Conservation (phyloP, 441 rosid genomes). For the Erodium texanum region DNA sequence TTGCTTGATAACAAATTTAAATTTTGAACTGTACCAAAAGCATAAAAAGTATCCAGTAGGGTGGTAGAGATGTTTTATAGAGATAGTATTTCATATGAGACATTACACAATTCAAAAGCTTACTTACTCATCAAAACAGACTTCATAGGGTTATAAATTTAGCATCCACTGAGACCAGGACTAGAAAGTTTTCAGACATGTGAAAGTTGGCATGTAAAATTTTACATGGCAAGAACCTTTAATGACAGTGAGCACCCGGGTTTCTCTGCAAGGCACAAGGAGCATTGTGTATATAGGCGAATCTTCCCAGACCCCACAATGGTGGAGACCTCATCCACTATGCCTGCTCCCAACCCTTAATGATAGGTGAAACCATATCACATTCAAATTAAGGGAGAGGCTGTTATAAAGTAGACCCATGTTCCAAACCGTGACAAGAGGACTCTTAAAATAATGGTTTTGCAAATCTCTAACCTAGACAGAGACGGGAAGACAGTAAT, state of each 20-base stretch:
- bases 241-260: background rate
- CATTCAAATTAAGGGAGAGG: background rate
- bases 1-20: conserved; percentile 6
- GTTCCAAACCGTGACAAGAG: background rate
- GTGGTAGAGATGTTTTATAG: background rate
- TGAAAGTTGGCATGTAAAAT: background rate
- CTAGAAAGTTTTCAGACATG: background rate
- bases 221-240: background rate
- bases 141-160: background rate
- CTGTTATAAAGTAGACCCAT: background rate
- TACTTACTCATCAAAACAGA: background rate
- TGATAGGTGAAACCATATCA: background rate
- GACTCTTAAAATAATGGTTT: background rate
- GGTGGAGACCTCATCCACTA: background rate
- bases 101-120: background rate
- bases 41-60: background rate
- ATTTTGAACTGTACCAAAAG: background rate
- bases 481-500: background rate
- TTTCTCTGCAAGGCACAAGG: too few species aligned
- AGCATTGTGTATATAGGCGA: too few species aligned
- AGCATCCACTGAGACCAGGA: conserved; percentile 7
- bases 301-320: too few species aligned
- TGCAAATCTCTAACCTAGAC: background rate
- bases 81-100: background rate
- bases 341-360: background rate